Evolutionary conservation across 2,329 filamentous ascomycete genomes (phyloP), one percentile per base, ranked within the genome.

Genomic region (Zarea fungicola): DNA sequence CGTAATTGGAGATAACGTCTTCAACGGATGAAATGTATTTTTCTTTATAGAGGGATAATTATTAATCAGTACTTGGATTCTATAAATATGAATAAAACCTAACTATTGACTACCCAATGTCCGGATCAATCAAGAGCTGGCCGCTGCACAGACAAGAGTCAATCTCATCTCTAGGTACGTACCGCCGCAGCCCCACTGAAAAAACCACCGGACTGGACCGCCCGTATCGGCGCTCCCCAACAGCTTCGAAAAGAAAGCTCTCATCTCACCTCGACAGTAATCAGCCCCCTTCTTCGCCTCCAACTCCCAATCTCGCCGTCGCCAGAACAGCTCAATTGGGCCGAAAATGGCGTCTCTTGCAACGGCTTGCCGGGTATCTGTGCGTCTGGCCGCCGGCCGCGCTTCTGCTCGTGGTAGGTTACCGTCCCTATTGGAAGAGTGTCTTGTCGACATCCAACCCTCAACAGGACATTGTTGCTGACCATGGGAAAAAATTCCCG

Each of bases 281-380:
- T 32, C 51, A n/a, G n/a, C 48, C 55, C 52, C 48, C 39, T 46
- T 36, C 32, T 10, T 22, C 43, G 19, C 21, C 25, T 18, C 31
- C 16, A 39, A 50, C 43, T 48, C 44, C 48, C 49, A 37, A 52
- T 44, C 42, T 31, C 40, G 50, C 41, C 60, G 59, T 58, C 54
- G 23, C 34, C 34, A 13, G 31, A 32, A 31, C 22, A 53, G 36
- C 42, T 54, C 54, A 59, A 62, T 62, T 55, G 58, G 55, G 54
- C 54, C 58, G 49, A 55, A 29, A 59, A 87, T 87, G 84, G 82
- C 83, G 65, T 85, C 83, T 60, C 71, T 87, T 62, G 75, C 77
- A 64, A 72, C 77, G 64, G 80, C 76, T 63, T 84, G 78, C 67
- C 81, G 83, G 62, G 67, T 81, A 57, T 84, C 83, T 54, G 76